These are phyloP conservation scores for Globisporangium recalcitrans DNA, from an alignment of 352 stramenopile genomes.

Conservation along the genomic window DNA sequence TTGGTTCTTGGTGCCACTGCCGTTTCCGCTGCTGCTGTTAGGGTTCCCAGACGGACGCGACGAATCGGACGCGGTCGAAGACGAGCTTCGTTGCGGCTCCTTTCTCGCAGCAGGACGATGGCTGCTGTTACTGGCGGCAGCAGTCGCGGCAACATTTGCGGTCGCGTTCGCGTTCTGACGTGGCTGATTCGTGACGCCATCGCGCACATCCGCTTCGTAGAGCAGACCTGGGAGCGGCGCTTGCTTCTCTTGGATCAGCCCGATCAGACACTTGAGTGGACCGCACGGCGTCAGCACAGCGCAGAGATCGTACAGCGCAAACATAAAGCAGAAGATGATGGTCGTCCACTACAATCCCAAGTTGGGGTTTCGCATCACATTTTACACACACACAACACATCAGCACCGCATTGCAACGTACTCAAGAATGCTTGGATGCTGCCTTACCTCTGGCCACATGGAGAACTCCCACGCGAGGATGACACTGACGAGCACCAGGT, in stretches of 20 bases:
- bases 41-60: slow-evolving; percentile 19
- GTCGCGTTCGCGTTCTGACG: slow-evolving; percentile 11
- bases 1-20: slow-evolving; percentile 16
- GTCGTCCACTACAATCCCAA: slow-evolving; percentile 70
- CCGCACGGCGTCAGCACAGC: slow-evolving; percentile 97
- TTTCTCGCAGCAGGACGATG: slow-evolving; percentile 8
- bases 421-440: too few species aligned
- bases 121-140: slow-evolving; percentile 1
- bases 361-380: neutral
- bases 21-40: neutral
- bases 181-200: slow-evolving; percentile 55
- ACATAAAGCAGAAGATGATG: slow-evolving; percentile 91
- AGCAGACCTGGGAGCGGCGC: slow-evolving; percentile 90
- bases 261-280: slow-evolving; percentile 90
- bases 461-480: slow-evolving; percentile 97
- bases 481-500: slow-evolving; percentile 93
- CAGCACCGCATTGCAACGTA: too few species aligned
- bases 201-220: slow-evolving; percentile 92
- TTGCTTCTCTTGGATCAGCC: slow-evolving; percentile 91
- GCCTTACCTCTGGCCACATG: slow-evolving; percentile 94
- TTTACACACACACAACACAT: neutral
- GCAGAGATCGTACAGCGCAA: slow-evolving; percentile 97
- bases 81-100: slow-evolving; percentile 25
- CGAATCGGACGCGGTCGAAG: slow-evolving; percentile 33
- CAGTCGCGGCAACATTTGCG: neutral